Evolutionary conservation across 108 stramenopile species (phyloP), one percentile per base, ranked within the genome.

Genomic region (Parmales sp.): DNA sequence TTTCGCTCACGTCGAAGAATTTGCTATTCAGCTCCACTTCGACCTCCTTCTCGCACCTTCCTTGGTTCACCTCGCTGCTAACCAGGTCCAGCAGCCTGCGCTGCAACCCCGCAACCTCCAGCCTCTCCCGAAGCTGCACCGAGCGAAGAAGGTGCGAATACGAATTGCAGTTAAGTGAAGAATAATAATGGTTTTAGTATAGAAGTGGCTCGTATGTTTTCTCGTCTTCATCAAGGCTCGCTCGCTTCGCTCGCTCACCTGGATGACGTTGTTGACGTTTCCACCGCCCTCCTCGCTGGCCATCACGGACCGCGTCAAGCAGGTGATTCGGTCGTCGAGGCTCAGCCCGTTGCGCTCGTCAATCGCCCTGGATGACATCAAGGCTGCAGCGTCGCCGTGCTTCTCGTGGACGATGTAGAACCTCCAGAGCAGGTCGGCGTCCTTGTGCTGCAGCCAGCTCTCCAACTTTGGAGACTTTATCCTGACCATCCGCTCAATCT

Each of bases 41-140:
- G 1, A 68, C 75, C 3, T 77, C 45, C 18, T 79, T 78, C 20
- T 80, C 49, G 16, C 76, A 43, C 7, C 66, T 51, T 37, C 79
- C 81, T 36, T 77, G 66, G 16, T 50, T 73, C 29, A 36, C 66
- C 1, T 81, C 76, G 20, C 78, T 79, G 20, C 68, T 60, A 1
- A 89, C 79, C n/a, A 79, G 69, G 8, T 78, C 69, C 16, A 89
- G 78, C 19, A 90, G 49, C 1, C 79, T 83, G 13, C 75, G 66
- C 64, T 93, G 92, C 28, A 93, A 68, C 2, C 66, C 73, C 11
- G 90, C 88, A 66, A 93, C 71, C 34, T 84, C 79, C 20, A 93
- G 72, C 18, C 72, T 63, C 63, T 90, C 90, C 25, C 73, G 65
- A 25, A 75, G 72, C 67, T 78, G 64, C 16, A 46, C 75, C 38